phyloP scores from a whole-genome alignment of 208 protist genomes.

The Novymonas esmeraldas region DNA sequence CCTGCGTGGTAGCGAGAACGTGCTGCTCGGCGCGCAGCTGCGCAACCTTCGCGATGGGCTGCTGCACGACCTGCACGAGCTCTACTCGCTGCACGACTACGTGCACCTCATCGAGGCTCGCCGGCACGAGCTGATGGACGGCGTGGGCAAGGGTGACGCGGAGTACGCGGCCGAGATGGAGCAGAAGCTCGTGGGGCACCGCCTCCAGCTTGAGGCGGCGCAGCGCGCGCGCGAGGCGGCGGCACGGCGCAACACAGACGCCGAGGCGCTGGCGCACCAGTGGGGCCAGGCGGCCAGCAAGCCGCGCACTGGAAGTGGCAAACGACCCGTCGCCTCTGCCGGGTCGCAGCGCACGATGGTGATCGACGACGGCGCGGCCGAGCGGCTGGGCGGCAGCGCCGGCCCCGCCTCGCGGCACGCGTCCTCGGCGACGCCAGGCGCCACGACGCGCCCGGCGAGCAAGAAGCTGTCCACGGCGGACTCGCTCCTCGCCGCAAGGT shows the following conservation, averaged over 20 bases:
- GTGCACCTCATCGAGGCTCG: constrained; percentile 59
- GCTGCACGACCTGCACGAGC: constrained; percentile 53
- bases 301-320: neutral
- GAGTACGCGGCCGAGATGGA: constrained; percentile 67
- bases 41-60: constrained; percentile 49
- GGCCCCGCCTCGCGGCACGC: too few species aligned
- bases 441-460: neutral
- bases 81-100: constrained; percentile 78
- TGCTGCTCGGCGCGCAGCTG: constrained; percentile 20
- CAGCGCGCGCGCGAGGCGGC: constrained; percentile 37
- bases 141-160: constrained; percentile 37
- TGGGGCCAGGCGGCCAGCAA: constrained; percentile 8
- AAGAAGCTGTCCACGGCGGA: neutral
- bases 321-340: neutral
- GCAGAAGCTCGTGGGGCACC: constrained; percentile 26
- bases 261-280: constrained; percentile 41
- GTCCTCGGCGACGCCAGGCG: neutral
- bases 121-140: constrained; percentile 20
- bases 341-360: neutral
- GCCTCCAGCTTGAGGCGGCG: constrained; percentile 46
- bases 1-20: neutral
- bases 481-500: too few species aligned
- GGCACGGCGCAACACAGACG: constrained; percentile 68
- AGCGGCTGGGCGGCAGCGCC: neutral
- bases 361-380: neutral